A percentile compares a stretch with the other conserved stretches of the same genome.
These are phyloP conservation scores for Pythium phragmitis DNA, from an alignment of 352 stramenopile species.

Conservation along the genomic window DNA sequence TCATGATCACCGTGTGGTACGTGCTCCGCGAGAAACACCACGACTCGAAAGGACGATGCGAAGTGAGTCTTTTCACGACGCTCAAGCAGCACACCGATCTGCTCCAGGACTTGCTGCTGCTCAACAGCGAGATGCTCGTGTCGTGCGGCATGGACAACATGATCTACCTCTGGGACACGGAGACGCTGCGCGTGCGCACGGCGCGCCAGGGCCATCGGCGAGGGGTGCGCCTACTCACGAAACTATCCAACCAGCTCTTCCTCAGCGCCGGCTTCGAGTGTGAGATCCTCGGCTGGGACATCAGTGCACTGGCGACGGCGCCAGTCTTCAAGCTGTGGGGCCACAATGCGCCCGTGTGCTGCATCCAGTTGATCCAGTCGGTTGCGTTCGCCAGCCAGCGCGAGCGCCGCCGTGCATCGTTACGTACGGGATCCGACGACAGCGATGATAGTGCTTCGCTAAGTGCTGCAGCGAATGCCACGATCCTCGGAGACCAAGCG, in stretches of 20 bases:
- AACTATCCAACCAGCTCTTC: constrained; percentile 69
- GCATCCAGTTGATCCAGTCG: constrained; percentile 63
- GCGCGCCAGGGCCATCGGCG: constrained; percentile 57
- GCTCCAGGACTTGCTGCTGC: constrained; percentile 67
- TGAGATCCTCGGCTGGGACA: constrained; percentile 75
- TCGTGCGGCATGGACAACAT: constrained; percentile 78
- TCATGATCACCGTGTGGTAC: constrained; percentile 65
- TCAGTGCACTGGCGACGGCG: constrained; percentile 50
- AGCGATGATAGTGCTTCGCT: background rate
- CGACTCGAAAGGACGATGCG: constrained; percentile 38
- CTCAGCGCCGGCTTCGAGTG: constrained; percentile 73
- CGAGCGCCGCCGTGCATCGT: constrained; percentile 8
- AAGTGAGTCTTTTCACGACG: constrained; percentile 49
- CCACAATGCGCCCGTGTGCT: constrained; percentile 64
- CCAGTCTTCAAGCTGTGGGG: constrained; percentile 72
- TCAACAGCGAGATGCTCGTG: constrained; percentile 67
- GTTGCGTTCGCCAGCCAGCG: constrained; percentile 18
- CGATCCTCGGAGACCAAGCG: constrained; percentile 56
- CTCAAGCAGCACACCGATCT: constrained; percentile 73
- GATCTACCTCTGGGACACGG: constrained; percentile 73
- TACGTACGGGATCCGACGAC: background rate
- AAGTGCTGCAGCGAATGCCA: background rate
- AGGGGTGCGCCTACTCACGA: constrained; percentile 59
- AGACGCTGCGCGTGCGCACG: constrained; percentile 43
- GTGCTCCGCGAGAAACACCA: constrained; percentile 41